Evolutionary conservation across 768 basidiomycete genomes (phyloP), one percentile per base, ranked within the genome.

Genomic region (Mrakia frigida): DNA sequence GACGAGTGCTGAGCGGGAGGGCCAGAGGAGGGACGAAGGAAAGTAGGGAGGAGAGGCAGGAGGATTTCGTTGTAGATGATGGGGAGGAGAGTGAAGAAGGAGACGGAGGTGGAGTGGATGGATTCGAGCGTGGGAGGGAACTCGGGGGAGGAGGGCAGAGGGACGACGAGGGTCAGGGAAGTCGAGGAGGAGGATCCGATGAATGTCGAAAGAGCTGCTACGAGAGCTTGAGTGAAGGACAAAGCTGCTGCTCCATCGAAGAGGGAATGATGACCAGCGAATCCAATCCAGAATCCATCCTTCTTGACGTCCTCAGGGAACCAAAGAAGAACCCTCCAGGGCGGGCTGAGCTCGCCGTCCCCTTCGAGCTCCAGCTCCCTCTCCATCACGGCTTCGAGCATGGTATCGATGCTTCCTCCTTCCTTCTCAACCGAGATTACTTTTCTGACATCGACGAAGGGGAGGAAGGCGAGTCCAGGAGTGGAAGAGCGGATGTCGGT

Each of bases 61-160:
- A 65, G 10, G 33, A 65, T 16, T 18, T 65, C 33, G 63, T 14
- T 33, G 63, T 18, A 65, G 35, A 65, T 35, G 6, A 65, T 28
- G 35, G 63, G 63, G 3, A 65, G n/a, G 63, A 65, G 63, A 23
- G 63, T 65, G 1, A 10, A 14, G 63, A 65, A 33, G 35, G 63
- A 65, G 7, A 39, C 33, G 33, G 31, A 35, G 11, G 37, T 3
- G 31, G 63, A 21, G 33, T 21, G 31, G 16, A 65, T 31, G 3
- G 63, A 65, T n/a, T 65, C 63, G 63, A 65, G 63, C 33, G 63
- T 65, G 13, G 63, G 63, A 18, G 63, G 63, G 31, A 65, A 65
- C 16, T 33, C 3, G 3, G 63, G 63, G 21, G 31, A 39, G 63
- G n/a, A 11, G 3, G 63, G 63, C 6, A 65, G 63, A 31, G 63